phyloP scores from a whole-genome alignment of 208 protist genomes.

The Tritrichomonas musculus region DNA sequence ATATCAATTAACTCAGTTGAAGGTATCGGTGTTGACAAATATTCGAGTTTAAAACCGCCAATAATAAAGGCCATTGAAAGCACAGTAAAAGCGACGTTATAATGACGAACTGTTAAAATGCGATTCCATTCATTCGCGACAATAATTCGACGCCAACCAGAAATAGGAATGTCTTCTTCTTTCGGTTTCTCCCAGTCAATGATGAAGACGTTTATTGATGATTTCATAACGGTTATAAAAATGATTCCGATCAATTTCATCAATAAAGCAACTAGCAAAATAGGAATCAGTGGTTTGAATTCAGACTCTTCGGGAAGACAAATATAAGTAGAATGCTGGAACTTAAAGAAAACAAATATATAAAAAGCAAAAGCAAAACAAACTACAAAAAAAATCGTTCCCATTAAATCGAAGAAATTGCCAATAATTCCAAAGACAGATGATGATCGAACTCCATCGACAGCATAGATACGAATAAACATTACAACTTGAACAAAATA shows the following conservation, averaged over 20 bases:
- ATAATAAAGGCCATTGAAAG: neutral
- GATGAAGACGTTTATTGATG: neutral
- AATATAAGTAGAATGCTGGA: neutral
- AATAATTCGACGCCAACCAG: neutral
- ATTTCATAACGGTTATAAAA: too few relatives aligned
- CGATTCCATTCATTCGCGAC: neutral
- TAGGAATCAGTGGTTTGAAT: neutral
- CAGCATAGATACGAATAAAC: neutral
- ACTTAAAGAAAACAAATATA: neutral
- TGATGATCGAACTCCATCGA: neutral
- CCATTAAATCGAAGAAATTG: neutral
- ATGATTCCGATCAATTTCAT: too few relatives aligned
- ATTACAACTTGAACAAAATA: neutral
- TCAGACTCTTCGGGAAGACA: neutral
- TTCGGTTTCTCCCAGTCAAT: slow-evolving; percentile 14
- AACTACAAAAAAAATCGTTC: neutral
- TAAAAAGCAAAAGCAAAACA: neutral
- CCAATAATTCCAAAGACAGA: neutral
- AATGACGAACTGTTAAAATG: neutral
- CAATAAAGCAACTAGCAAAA: too few relatives aligned
- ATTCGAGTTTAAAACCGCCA: neutral
- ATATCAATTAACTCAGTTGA: neutral
- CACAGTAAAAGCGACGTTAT: neutral
- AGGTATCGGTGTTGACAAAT: neutral
- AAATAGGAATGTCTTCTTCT: neutral